Evolutionary conservation across 2,329 filamentous ascomycete genomes (phyloP).

Genomic region (Neurospora crassa): DNA sequence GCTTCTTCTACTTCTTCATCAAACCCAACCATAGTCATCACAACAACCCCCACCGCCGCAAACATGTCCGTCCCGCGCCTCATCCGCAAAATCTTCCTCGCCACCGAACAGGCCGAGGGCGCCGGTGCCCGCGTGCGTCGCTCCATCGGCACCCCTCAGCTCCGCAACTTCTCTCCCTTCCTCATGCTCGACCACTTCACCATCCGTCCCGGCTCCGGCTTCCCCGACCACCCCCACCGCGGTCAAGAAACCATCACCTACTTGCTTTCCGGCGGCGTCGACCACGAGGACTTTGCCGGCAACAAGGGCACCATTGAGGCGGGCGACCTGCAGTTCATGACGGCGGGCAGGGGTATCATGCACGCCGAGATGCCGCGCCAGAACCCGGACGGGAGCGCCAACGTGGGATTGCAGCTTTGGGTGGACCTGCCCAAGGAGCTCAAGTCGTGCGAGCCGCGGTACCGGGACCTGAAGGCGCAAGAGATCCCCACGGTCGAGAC

Average conservation of each 20-base stretch:
- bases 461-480: constrained; percentile 68
- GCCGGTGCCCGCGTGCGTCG: constrained; percentile 79
- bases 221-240: constrained; percentile 77
- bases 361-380: constrained; percentile 91
- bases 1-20: not conserved
- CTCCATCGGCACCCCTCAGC: constrained; percentile 72
- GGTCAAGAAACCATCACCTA: constrained; percentile 89
- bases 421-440: constrained; percentile 76
- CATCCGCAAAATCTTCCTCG: constrained; percentile 76
- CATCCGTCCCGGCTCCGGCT: constrained; percentile 70
- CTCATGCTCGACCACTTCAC: constrained; percentile 94
- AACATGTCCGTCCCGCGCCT: constrained; percentile 62
- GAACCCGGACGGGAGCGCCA: constrained; percentile 64
- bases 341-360: constrained; percentile 81
- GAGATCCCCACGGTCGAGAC: constrained; percentile 71
- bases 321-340: constrained; percentile 98
- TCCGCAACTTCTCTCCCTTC: constrained; percentile 85
- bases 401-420: constrained; percentile 90
- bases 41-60: constrained; percentile 18
- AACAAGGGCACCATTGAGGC: constrained; percentile 73
- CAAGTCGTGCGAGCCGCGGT: constrained; percentile 84
- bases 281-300: constrained; percentile 88
- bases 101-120: constrained; percentile 78
- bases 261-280: constrained; percentile 72
- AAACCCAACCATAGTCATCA: constrained; percentile 10